Evolutionary conservation across 805 yeast species (phyloP), one percentile per base, ranked within the genome.

Genomic region (Saturnispora quitensis): DNA sequence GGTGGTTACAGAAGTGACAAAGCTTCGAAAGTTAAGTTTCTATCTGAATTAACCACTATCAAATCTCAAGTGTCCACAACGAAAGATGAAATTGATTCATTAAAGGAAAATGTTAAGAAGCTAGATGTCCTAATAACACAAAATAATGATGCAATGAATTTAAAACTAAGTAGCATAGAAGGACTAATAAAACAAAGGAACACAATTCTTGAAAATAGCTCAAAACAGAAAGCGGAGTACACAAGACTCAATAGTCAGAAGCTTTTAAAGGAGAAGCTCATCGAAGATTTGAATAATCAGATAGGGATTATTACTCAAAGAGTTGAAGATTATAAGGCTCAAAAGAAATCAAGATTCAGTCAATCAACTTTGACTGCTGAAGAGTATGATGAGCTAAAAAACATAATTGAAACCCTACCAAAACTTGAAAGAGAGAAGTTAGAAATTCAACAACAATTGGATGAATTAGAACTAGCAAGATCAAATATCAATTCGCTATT

Each of bases 1-100:
- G 98, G 98, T 67, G 98, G 98, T 47, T 88, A 77, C 60, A 77
- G 86, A 58, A 93, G 87, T 59, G 77, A 74, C 58, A 78, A 77
- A 53, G 73, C 70, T 49, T 83, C 89, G 0, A 75, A 95, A 58
- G 67, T 90, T 46, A 96, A 89, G 58, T 77, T 84, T 2, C 72
- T 88, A 60, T 80, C 80, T 50, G 63, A 69, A 13, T 75, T 85
- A 56, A 73, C 77, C 13, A 73, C 69, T 50, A 80, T 84, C 62
- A 76, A 71, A 42, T 63, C 66, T 3, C 81, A 80, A 43, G 68
- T 76, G 17, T 73, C 64, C n/a, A 63, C 64, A 3, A 62, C 73
- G 6, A 72, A 71, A 34, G 62, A 58, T 5, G 70, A 73, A 18
- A 62, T 82, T 28, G 61, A 64, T 5, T 65, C 66, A 7, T 60